Evolutionary conservation across 2,329 filamentous ascomycete genomes (phyloP).

Genomic region (Penicillium expansum): DNA sequence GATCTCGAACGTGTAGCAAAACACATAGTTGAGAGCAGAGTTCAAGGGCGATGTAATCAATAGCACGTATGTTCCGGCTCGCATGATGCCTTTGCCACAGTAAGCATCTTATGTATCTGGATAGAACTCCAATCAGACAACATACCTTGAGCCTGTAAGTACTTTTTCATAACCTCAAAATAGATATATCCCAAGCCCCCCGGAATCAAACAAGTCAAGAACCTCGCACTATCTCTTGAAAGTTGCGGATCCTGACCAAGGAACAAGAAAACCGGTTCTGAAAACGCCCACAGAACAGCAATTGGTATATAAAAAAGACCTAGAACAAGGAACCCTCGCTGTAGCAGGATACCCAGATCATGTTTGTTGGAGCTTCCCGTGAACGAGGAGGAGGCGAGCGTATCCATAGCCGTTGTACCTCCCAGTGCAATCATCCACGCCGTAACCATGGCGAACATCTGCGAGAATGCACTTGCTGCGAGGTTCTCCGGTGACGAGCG

Average conservation of each 20-base stretch:
- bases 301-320: constrained; percentile 70
- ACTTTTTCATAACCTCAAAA: constrained; percentile 73
- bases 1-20: constrained; percentile 68
- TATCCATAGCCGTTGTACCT: constrained; percentile 82
- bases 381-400: constrained; percentile 76
- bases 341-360: constrained; percentile 74
- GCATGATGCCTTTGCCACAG: constrained; percentile 54
- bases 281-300: constrained; percentile 69
- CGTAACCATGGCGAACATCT: constrained; percentile 91
- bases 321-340: constrained; percentile 71
- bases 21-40: constrained; percentile 60
- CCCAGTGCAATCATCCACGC: constrained; percentile 84
- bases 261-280: constrained; percentile 68
- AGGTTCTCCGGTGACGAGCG: constrained; percentile 75
- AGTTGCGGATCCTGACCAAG: constrained; percentile 78
- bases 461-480: constrained; percentile 79
- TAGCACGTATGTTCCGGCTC: constrained; percentile 62
- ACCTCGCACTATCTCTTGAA: constrained; percentile 68
- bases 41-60: constrained; percentile 61
- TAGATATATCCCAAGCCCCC: constrained; percentile 84
- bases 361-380: constrained; percentile 77
- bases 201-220: constrained; percentile 70
- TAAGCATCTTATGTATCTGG: background rate
- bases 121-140: background rate
- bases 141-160: constrained; percentile 56